Percentiles rank a stretch among this genome's conserved stretches.
Evolutionary conservation across 805 yeast species (phyloP).

Genomic region (Saturnispora quitensis): DNA sequence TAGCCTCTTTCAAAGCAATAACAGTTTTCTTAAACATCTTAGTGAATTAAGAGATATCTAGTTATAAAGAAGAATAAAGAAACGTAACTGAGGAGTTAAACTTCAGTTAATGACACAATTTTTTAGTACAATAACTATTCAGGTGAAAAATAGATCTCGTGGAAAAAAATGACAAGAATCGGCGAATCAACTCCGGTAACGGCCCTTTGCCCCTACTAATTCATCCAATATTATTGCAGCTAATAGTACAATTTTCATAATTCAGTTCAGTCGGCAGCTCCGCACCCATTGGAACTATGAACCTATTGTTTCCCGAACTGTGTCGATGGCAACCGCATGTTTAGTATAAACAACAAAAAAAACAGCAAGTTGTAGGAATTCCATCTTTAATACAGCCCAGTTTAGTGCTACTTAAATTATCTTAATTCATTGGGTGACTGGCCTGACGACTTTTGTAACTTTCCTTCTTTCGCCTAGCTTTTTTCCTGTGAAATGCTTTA

Average conservation of each 20-base stretch:
- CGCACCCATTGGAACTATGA: background rate
- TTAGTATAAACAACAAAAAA: too few relatives aligned
- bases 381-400: background rate
- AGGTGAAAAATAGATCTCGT: background rate
- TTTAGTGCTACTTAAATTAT: background rate
- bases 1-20: slow-evolving; percentile 22
- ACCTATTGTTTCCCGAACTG: background rate
- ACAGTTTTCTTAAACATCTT: slow-evolving; percentile 25
- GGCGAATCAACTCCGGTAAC: background rate
- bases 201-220: background rate
- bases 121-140: background rate
- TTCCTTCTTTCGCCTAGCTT: background rate
- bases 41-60: background rate
- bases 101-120: background rate
- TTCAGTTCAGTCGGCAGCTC: background rate
- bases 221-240: background rate
- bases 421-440: background rate
- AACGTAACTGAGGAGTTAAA: background rate
- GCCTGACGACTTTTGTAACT: background rate
- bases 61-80: background rate
- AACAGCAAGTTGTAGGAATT: background rate
- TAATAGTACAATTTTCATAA: background rate
- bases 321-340: background rate
- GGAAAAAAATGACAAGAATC: background rate
- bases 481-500: background rate